A percentile compares a stretch with the other conserved stretches of the same genome.
Conservation (phyloP, 179 eudicot genomes). For the Silene coronaria region DNA sequence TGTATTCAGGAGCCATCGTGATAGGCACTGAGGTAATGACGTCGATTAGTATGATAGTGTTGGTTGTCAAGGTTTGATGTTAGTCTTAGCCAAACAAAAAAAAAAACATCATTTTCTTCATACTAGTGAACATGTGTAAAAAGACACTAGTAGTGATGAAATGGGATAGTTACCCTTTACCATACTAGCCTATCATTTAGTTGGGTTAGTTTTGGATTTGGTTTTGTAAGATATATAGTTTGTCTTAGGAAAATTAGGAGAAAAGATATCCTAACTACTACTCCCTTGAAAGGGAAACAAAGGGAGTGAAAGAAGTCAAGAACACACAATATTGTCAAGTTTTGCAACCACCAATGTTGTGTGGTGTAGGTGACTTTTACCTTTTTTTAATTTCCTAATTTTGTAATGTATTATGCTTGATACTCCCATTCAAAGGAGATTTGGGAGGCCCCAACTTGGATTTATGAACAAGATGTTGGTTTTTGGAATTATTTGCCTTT, state of each 20-base stretch:
- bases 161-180: conserved; percentile 35
- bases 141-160: conserved; percentile 40
- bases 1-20: neutral
- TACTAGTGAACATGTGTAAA: conserved; percentile 35
- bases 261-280: conserved; percentile 39
- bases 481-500: conserved; percentile 14
- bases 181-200: conserved; percentile 34
- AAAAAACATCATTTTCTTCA: conserved; percentile 27
- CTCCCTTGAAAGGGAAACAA: conserved; percentile 41
- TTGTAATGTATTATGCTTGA: conserved; percentile 30
- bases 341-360: conserved; percentile 30
- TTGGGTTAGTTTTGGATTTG: conserved; percentile 28
- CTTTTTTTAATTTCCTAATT: conserved; percentile 12
- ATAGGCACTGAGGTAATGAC: conserved; percentile 25
- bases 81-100: conserved; percentile 20
- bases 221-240: conserved; percentile 43
- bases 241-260: conserved; percentile 38
- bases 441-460: conserved; percentile 44
- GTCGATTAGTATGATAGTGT: conserved; percentile 14
- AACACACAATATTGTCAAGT: conserved; percentile 22
- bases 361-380: conserved; percentile 33
- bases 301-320: conserved; percentile 25
- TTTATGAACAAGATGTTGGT: conserved; percentile 34
- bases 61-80: conserved; percentile 28
- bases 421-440: conserved; percentile 45